Conservation (phyloP, 768 basidiomycete genomes). For the Trametes punicea region DNA sequence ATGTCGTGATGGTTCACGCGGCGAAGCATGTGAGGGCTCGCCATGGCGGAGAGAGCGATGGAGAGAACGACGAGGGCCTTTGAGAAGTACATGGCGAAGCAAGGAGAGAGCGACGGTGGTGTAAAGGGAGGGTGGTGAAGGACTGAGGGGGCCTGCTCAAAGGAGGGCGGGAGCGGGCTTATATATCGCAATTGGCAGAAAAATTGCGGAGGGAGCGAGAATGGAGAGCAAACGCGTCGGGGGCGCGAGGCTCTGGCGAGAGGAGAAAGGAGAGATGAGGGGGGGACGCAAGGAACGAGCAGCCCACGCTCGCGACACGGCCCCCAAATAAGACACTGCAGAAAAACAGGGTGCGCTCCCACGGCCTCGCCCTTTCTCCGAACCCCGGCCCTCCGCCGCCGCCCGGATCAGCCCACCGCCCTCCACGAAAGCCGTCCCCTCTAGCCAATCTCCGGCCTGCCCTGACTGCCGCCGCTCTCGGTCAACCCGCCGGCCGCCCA, state of each 20-base stretch:
- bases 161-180: slow-evolving; percentile 17
- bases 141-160: slow-evolving; percentile 14
- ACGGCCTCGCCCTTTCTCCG: not conserved
- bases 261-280: not conserved
- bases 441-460: slow-evolving; percentile 4
- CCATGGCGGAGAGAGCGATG: slow-evolving; percentile 40
- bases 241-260: slow-evolving; percentile 5
- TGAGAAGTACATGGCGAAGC: slow-evolving; percentile 39
- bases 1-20: slow-evolving; percentile 40
- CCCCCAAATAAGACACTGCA: not conserved
- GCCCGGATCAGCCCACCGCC: not conserved
- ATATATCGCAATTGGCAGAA: not conserved
- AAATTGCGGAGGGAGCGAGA: slow-evolving; percentile 1
- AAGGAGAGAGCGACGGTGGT: slow-evolving; percentile 12
- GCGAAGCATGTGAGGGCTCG: slow-evolving; percentile 40
- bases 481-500: slow-evolving; percentile 1
- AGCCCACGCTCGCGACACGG: not conserved
- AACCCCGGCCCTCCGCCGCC: slow-evolving; percentile 1
- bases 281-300: slow-evolving; percentile 12
- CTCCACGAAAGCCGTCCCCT: not conserved
- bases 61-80: slow-evolving; percentile 42
- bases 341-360: slow-evolving; percentile 6
- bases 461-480: not conserved
- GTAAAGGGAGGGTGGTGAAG: slow-evolving; percentile 14
- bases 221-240: slow-evolving; percentile 15